These are phyloP conservation scores for Arthrobotrys entomopaga DNA, from an alignment of 2,329 filamentous ascomycete species.

Conservation along the genomic window DNA sequence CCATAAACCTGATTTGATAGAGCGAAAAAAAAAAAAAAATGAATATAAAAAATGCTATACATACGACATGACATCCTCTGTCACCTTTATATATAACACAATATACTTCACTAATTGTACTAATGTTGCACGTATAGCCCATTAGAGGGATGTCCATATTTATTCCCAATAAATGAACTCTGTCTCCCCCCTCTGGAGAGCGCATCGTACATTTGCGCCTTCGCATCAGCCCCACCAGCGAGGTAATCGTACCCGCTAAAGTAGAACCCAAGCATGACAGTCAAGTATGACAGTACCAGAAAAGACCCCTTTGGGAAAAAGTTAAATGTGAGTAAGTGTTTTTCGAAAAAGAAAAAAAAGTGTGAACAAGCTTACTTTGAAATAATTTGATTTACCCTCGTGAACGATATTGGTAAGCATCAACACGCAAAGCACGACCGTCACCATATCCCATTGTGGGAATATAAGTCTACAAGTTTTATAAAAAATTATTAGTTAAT, in stretches of 20 bases:
- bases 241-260: conserved; percentile 74
- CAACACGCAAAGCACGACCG: conserved; percentile 94
- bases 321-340: neutral
- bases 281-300: conserved; percentile 88
- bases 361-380: conserved; percentile 70
- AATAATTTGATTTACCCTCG: conserved; percentile 99
- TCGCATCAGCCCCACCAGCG: conserved; percentile 39
- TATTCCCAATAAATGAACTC: conserved; percentile 41
- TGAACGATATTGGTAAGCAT: conserved; percentile 96
- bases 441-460: conserved; percentile 99
- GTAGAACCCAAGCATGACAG: conserved; percentile 91
- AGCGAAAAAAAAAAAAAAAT: neutral
- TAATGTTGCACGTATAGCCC: conserved; percentile 35
- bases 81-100: too few species aligned
- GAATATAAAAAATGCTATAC: neutral
- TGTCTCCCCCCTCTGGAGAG: conserved; percentile 35
- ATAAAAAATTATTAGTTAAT: conserved; percentile 53
- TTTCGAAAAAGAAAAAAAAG: too few species aligned
- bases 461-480: conserved; percentile 82
- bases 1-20: neutral
- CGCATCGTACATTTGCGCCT: conserved; percentile 53
- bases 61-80: neutral
- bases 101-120: conserved; percentile 4
- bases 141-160: conserved; percentile 50
- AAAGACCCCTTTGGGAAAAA: conserved; percentile 78